Base-by-base conservation (phyloP, 2,329 filamentous ascomycete species). In the Pseudogymnoascus verrucosus region DNA sequence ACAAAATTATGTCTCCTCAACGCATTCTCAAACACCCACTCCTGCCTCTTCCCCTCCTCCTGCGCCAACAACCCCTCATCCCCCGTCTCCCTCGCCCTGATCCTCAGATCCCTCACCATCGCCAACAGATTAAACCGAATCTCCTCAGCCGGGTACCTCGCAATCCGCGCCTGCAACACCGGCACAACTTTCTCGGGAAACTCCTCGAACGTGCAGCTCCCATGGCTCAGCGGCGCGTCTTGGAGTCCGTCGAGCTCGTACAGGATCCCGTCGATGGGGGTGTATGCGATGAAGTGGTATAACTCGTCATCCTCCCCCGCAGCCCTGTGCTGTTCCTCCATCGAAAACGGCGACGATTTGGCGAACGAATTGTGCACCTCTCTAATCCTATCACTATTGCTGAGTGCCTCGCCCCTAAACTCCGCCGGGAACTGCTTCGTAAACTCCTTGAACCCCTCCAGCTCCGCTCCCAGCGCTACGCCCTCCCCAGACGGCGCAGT, bases 251-350 rank as follows among this genome's bases (percentile, higher is more conserved):
- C 95, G 62, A 99, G 84, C 78, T 99, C 95, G 80, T 97, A 99
- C 63, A 99, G 82, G 4, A 79, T 86, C 68, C 88, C 89, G 73
- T 89, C 84, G 69, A 96, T 82, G 62, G 88, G 84, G 7, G 91
- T 93, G 78, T 99, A 99, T 34, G 93, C 95, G 71, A 99, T 92
- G 76, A 99, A 99, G 79, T 99, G 95, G 78, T 96, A 99, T 28
- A 93, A 90, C 73, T 98, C 95, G 71, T 96, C 92, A 63, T 90
- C 82, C n/a, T 86, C 85, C 62, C 83, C 84, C 12, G 84, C 84
- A 10, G 85, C 80, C 10, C 88, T 84, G 69, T 89, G 85, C 65
- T 90, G 84, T 66, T 91, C 96, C 82, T 99, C 95, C 75, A 96
- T 92, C 62, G 90, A 87, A 74, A 99, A 99, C 2, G 95, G 95